A percentile compares a stretch with the other conserved stretches of the same genome.
Conservation (phyloP, 352 stramenopile genomes). For the Pythium vanterpoolii region DNA sequence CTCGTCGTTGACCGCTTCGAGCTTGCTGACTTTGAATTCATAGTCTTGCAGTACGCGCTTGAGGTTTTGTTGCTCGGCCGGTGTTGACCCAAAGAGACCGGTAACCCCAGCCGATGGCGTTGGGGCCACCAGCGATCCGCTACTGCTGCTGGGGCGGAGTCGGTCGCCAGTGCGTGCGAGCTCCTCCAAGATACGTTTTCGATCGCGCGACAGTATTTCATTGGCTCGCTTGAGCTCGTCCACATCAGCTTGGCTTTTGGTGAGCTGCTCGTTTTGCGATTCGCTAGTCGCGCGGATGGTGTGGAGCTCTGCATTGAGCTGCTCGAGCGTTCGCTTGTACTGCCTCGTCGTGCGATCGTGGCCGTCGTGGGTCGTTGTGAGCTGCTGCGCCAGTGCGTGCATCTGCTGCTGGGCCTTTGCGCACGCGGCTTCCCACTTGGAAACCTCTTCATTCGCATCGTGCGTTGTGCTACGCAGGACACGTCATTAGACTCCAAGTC, state of each 20-base stretch:
- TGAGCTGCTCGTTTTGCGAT: slow-evolving; percentile 6
- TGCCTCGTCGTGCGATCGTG: slow-evolving; percentile 28
- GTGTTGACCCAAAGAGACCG: slow-evolving; percentile 21
- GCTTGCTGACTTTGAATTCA: slow-evolving; percentile 41
- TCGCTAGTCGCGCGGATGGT: slow-evolving; percentile 15
- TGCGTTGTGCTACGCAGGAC: slow-evolving; percentile 29
- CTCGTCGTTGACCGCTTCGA: slow-evolving; percentile 41
- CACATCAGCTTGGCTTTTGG: slow-evolving; percentile 7
- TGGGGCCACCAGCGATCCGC: background rate
- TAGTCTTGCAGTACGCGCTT: slow-evolving; percentile 51
- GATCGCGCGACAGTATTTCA: slow-evolving; percentile 23
- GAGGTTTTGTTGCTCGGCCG: slow-evolving; percentile 50
- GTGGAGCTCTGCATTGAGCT: slow-evolving; percentile 27
- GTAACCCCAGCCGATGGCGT: background rate
- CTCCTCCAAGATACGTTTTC: slow-evolving; percentile 28
- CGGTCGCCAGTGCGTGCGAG: slow-evolving; percentile 7
- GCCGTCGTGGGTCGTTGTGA: slow-evolving; percentile 29
- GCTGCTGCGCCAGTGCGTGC: slow-evolving; percentile 27
- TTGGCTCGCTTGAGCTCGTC: slow-evolving; percentile 25
- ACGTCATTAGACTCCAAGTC: background rate
- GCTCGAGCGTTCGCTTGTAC: slow-evolving; percentile 35
- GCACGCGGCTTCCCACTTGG: slow-evolving; percentile 30
- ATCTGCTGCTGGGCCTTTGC: slow-evolving; percentile 28
- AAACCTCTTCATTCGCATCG: slow-evolving; percentile 31
- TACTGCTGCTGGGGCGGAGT: background rate